phyloP scores from a whole-genome alignment of 202 grass and related monocot genomes.

The Zizania palustris region DNA sequence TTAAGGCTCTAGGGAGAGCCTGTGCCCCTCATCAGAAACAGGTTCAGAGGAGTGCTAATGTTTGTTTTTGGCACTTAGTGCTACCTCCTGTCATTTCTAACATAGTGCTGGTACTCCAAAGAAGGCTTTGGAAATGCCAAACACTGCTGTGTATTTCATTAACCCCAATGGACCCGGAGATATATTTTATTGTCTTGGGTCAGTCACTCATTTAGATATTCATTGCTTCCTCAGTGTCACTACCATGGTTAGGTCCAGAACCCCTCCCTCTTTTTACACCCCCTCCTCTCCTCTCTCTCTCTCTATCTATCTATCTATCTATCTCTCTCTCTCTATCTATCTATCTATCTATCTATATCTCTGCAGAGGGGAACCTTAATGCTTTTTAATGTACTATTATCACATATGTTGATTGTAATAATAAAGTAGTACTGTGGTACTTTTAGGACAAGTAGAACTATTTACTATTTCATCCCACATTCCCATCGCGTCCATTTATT shows the following conservation, averaged over 20 bases:
- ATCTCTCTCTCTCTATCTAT: conserved; percentile 11
- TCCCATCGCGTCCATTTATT: conserved; percentile 32
- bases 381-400: conserved; percentile 69
- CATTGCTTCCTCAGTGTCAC: conserved; percentile 55
- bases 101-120: conserved; percentile 63
- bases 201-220: conserved; percentile 62
- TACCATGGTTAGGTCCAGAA: conserved; percentile 86
- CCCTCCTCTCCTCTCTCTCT: background rate
- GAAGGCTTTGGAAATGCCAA: conserved; percentile 78
- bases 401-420: conserved; percentile 78
- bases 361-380: conserved; percentile 45
- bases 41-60: conserved; percentile 82
- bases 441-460: conserved; percentile 56
- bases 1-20: conserved; percentile 84
- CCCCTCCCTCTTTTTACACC: background rate
- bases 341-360: conserved; percentile 7
- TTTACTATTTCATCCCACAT: conserved; percentile 43
- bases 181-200: conserved; percentile 89
- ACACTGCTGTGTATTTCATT: conserved; percentile 46
- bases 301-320: no score
- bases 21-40: conserved; percentile 63
- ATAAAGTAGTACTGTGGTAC: conserved; percentile 63
- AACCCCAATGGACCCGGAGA: conserved; percentile 54
- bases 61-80: conserved; percentile 92
- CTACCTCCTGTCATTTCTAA: conserved; percentile 62